phyloP scores from a whole-genome alignment of 129 eudicot genomes.

The Rutidosis leptorrhynchoides region DNA sequence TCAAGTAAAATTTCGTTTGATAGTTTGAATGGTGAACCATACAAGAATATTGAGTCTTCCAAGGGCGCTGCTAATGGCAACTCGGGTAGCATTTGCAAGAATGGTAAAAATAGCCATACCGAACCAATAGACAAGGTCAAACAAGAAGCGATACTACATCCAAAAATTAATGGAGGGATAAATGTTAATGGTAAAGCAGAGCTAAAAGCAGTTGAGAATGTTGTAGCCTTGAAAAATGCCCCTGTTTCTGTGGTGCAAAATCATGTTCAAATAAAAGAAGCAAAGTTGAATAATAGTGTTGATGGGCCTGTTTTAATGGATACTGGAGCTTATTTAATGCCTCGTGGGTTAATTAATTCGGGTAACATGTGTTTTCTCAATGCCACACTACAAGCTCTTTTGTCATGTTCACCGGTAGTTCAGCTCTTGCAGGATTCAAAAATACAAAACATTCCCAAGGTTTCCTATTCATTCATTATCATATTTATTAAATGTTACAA shows the following conservation, averaged over 20 bases:
- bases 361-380: constrained; percentile 89
- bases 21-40: constrained; percentile 37
- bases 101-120: constrained; percentile 18
- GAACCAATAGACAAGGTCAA: constrained; percentile 18
- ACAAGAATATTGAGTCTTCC: constrained; percentile 17
- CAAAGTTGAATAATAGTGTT: constrained; percentile 29
- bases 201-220: constrained; percentile 25
- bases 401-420: constrained; percentile 75
- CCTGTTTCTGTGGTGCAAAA: constrained; percentile 11
- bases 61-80: constrained; percentile 21
- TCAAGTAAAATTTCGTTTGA: constrained; percentile 44
- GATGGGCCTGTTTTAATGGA: constrained; percentile 28
- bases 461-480: constrained; percentile 19
- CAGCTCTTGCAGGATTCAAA: constrained; percentile 60
- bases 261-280: constrained; percentile 25
- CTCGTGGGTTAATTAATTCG: constrained; percentile 77
- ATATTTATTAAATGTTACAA: no score
- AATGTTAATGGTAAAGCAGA: constrained; percentile 37
- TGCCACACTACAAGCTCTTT: constrained; percentile 84
- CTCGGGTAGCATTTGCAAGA: constrained; percentile 24
- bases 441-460: constrained; percentile 45
- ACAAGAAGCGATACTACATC: constrained; percentile 25
- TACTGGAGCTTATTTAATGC: constrained; percentile 37
- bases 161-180: constrained; percentile 51
- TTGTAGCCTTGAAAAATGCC: constrained; percentile 15